These are phyloP conservation scores for Citrus sp. DNA, from an alignment of 345 rosid genomes.

Conservation along the genomic window DNA sequence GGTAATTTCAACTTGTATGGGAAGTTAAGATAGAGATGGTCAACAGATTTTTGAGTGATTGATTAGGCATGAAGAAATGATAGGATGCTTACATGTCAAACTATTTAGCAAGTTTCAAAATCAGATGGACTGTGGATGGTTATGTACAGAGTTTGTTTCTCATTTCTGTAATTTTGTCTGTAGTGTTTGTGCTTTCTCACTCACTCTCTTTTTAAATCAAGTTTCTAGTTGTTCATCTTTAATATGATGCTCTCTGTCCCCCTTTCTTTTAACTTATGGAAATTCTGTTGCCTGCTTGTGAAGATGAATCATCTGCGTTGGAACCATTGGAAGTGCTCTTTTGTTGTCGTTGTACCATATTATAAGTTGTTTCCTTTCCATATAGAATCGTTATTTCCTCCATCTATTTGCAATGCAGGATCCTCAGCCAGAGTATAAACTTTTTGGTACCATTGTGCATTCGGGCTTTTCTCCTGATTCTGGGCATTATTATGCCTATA, in stretches of 20 bases:
- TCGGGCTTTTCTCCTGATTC: conserved; percentile 88
- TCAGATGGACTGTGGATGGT: not conserved
- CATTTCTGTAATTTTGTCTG: not conserved
- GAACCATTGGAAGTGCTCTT: not conserved
- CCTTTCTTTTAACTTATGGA: not conserved
- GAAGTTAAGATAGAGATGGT: not conserved
- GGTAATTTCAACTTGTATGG: not conserved
- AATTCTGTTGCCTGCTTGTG: not conserved
- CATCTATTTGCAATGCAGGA: conserved; percentile 48
- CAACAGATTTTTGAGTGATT: not conserved
- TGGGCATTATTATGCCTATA: conserved; percentile 96
- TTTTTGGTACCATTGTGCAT: conserved; percentile 96
- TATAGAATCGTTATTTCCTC: not conserved
- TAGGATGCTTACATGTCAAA: not conserved
- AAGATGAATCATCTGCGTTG: not conserved
- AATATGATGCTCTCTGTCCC: not conserved
- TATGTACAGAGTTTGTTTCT: not conserved
- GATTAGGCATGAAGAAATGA: not conserved
- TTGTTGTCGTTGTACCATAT: not conserved
- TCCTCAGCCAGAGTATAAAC: conserved; percentile 77
- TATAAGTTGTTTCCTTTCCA: not conserved
- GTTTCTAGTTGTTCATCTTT: not conserved
- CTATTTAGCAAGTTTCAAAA: not conserved
- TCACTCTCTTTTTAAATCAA: not conserved
- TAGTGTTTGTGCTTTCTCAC: not conserved